Evolutionary conservation across 768 basidiomycete species (phyloP), one percentile per base, ranked within the genome.

Genomic region (Rhodocollybia butyracea): DNA sequence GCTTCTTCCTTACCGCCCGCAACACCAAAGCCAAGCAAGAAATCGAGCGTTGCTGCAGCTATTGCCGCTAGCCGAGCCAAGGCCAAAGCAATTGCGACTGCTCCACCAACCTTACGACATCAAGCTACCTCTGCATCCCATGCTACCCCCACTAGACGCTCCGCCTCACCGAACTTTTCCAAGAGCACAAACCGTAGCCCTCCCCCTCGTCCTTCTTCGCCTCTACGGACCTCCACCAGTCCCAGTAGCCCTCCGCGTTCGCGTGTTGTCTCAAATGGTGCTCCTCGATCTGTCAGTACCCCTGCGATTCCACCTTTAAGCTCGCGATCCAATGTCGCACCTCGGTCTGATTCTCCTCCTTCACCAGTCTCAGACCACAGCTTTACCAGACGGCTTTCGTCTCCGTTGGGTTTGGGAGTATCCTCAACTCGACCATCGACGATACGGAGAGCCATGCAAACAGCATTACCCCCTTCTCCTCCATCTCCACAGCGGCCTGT

Each of bases 21-120:
- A 2, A 81, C 81, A 7, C 82, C 87, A 15, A 82, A 81, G 48
- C 71, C 68, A 51, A 68, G 69, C 51, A 94, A 93, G 73, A 94
- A 94, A 69, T 83, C 82, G 42, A 91, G 90, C 56, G 76, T 94
- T 54, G 87, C 90, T 38, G 90, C 93, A 8, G 84, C 91, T 22
- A 90, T 95, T 62, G 94, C 94, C 38, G 92, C 94, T 21, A 94
- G 89, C 66, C 81, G 93, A 22, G 91, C 88, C 15, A 95, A 91
- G 66, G 90, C 91, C 15, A 92, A 86, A 63, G 86, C 83, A 21
- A 91, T 91, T 57, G 89, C 91, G 2, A 85, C 78, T 30, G 88
- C 90, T 8, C 91, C 91, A 19, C 91, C 91, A 3, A 81, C 81
- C 48, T 75, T 91, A 46, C 80, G 87, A 51, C 91, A 93, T 67